A percentile compares a stretch with the other conserved stretches of the same genome.
Evolutionary conservation across 495 filamentous ascomycete genomes (phyloP).

Genomic region (Penicillium manginii): DNA sequence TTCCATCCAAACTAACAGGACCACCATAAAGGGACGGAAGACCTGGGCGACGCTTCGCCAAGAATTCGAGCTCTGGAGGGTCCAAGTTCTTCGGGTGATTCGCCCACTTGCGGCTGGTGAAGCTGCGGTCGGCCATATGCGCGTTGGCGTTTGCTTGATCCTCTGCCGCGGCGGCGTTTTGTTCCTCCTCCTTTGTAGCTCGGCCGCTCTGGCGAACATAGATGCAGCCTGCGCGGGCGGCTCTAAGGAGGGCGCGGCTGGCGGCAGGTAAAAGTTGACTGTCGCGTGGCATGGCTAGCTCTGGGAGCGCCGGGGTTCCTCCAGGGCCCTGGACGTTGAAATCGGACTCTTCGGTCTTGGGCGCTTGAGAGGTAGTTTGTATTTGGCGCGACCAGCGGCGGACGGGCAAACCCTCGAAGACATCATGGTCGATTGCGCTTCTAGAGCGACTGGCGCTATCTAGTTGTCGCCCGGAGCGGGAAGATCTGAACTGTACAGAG

Average conservation of each 20-base stretch:
- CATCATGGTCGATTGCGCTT: constrained; percentile 87
- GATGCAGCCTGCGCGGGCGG: constrained; percentile 74
- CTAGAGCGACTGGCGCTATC: constrained; percentile 64
- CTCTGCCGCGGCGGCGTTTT: constrained; percentile 52
- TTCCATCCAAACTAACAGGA: constrained; percentile 47
- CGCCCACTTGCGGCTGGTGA: constrained; percentile 77
- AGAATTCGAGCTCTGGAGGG: constrained; percentile 72
- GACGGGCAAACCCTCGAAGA: constrained; percentile 92
- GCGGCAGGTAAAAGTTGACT: constrained; percentile 76
- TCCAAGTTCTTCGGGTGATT: constrained; percentile 77
- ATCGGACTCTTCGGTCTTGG: constrained; percentile 55
- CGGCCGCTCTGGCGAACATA: constrained; percentile 55
- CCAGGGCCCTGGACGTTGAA: constrained; percentile 59
- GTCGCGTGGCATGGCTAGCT: constrained; percentile 83
- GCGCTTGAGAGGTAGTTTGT: constrained; percentile 70
- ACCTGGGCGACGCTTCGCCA: constrained; percentile 88
- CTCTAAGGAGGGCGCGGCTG: constrained; percentile 82
- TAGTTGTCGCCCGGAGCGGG: constrained; percentile 49
- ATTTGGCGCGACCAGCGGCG: constrained; percentile 82
- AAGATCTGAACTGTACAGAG: constrained; percentile 46
- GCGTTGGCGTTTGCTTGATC: constrained; percentile 34
- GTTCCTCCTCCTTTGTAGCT: constrained; percentile 52
- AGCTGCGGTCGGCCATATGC: constrained; percentile 56
- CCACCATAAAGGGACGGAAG: constrained; percentile 58
- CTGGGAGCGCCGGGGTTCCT: constrained; percentile 51